A percentile compares a stretch with the other conserved stretches of the same genome.
Conservation (phyloP, 2,329 filamentous ascomycete species). For the Phialophora chinensis region DNA sequence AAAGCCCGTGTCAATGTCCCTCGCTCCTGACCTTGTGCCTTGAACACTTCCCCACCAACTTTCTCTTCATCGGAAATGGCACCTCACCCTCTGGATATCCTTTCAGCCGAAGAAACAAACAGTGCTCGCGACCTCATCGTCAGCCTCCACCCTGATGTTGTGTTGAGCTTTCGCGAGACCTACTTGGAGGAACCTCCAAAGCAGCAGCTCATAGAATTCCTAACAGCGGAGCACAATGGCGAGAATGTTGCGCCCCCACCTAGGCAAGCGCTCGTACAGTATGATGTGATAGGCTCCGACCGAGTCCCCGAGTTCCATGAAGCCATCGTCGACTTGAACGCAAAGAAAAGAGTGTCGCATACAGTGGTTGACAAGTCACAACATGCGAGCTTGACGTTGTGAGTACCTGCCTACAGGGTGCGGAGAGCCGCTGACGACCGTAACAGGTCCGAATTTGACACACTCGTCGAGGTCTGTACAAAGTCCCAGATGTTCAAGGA, state of each 20-base stretch:
- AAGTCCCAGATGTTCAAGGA: conserved; percentile 60
- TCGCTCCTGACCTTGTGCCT: neutral
- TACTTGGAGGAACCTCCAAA: conserved; percentile 60
- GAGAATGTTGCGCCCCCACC: conserved; percentile 54
- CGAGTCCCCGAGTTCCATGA: conserved; percentile 62
- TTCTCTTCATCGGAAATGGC: conserved; percentile 28
- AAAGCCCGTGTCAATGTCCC: neutral
- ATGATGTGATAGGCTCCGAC: conserved; percentile 61
- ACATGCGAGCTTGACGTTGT: conserved; percentile 53
- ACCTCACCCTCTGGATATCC: conserved; percentile 61
- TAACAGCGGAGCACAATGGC: conserved; percentile 56
- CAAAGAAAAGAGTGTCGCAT: conserved; percentile 51
- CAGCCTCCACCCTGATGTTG: conserved; percentile 45
- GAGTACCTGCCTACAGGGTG: neutral
- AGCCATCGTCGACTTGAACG: conserved; percentile 57
- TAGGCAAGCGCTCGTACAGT: conserved; percentile 60
- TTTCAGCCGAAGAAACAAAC: conserved; percentile 62
- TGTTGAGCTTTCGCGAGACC: conserved; percentile 57
- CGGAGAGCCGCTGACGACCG: neutral
- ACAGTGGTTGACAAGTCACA: conserved; percentile 56
- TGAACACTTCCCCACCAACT: neutral
- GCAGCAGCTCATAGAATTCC: conserved; percentile 54
- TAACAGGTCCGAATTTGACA: conserved; percentile 51
- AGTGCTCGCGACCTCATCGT: conserved; percentile 58
- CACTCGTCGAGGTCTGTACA: conserved; percentile 57